A percentile compares a stretch with the other conserved stretches of the same genome.
Conservation (phyloP, 2,329 filamentous ascomycete genomes). For the Sporothrix brunneoviolacea region DNA sequence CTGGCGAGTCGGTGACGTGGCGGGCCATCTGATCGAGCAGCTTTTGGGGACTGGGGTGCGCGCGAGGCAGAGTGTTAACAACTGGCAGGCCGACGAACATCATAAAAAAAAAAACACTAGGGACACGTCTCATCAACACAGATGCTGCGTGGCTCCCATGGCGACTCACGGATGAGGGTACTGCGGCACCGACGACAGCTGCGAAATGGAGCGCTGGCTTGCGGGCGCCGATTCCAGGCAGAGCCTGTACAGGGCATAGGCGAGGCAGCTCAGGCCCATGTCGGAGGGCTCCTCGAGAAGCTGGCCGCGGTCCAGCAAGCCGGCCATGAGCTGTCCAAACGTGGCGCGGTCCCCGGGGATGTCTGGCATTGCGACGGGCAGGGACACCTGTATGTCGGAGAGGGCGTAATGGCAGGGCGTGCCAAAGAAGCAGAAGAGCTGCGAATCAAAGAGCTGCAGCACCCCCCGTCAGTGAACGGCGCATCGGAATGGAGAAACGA, state of each 20-base stretch:
- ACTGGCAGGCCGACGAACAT: no score
- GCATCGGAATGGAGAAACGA: no score
- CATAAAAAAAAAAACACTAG: no score
- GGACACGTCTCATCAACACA: no score
- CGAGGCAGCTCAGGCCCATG: slow-evolving; percentile 1
- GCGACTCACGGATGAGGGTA: no score
- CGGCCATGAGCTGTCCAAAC: not conserved
- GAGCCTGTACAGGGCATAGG: not conserved
- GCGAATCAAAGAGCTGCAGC: no score
- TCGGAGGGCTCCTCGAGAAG: slow-evolving; percentile 1
- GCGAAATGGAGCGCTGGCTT: not conserved
- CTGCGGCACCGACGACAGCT: not conserved
- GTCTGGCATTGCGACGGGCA: not conserved
- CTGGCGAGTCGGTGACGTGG: not conserved
- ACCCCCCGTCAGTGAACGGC: no score
- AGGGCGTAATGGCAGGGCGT: no score
- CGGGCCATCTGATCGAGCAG: not conserved
- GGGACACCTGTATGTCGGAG: not conserved
- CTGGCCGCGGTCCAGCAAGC: not conserved
- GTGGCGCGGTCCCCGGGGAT: not conserved
- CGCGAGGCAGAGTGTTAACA: no score
- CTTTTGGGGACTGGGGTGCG: not conserved
- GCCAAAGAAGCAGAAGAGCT: no score
- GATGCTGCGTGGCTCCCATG: no score
- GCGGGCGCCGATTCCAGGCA: not conserved